Base-by-base conservation (phyloP, 2,329 filamentous ascomycete species). In the Teratosphaeria destructans region DNA sequence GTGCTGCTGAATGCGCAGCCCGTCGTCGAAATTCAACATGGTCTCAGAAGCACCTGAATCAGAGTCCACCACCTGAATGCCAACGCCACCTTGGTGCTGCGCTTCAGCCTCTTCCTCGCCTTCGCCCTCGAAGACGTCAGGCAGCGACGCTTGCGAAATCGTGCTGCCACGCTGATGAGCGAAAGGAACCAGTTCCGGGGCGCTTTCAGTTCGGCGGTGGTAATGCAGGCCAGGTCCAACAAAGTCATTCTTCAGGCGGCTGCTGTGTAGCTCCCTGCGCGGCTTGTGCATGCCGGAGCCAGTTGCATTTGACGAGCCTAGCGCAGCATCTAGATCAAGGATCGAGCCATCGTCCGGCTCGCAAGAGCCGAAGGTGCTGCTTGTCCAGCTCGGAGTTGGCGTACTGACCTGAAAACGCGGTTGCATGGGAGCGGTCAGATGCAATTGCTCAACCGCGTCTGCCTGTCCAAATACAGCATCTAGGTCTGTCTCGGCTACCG, bases 311-410 rank as follows among this genome's bases (percentile, higher is more conserved):
- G 96, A 95, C 0, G 93, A 91, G 1, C 91, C 92, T 1, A 97
- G 81, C 29, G 93, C 94, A 19, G 92, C 93, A 75, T 99, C 94
- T 52, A 99, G 78, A 72, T 99, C 94, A 63, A 99, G 95, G 73
- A 96, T 87, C 7, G 89, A 86, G 68, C 85, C 89, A 3, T 82
- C 73, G 61, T 95, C 89, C n/a, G 63, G 56, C 59, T 63, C 39
- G 59, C 56, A 53, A 27, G 58, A 56, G 3, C 60, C 58, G 32
- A 55, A 59, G 5, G 27, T 49, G 32, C 55, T 60, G 54, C 61
- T 63, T 14, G 57, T 54, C 23, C 34, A 57, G 57, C 39, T 62
- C 54, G 55, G 52, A 57, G 53, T 55, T 14, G 61, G 73, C 32
- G 58, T 57, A 49, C 56, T 59, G 29, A 62, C 47, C 16, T 64